phyloP scores from a whole-genome alignment of 257 asterid genomes.

The Buddleja alternifolia region DNA sequence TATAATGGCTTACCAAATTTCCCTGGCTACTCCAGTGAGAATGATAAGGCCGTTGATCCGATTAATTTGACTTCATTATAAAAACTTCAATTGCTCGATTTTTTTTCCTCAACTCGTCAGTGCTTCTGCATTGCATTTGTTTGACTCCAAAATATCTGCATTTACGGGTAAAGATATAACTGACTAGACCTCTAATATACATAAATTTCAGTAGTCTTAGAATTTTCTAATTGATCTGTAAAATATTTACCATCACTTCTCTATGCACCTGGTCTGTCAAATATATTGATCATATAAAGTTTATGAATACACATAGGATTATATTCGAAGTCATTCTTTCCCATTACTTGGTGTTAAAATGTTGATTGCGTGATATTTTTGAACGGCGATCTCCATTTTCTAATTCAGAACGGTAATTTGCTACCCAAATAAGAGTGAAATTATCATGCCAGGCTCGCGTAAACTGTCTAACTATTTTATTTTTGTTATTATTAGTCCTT shows the following conservation, averaged over 20 bases:
- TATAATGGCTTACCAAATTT: background rate
- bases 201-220: background rate
- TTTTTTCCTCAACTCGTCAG: background rate
- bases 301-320: background rate
- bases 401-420: constrained; percentile 1
- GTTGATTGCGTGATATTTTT: background rate
- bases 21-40: constrained; percentile 1
- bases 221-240: background rate
- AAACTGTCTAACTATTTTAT: background rate
- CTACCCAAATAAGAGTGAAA: background rate
- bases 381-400: background rate
- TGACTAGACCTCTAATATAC: too few relatives aligned
- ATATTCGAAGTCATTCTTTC: constrained; percentile 6
- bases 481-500: background rate
- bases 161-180: too few relatives aligned
- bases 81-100: background rate
- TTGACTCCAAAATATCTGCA: background rate
- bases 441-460: background rate
- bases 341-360: background rate
- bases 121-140: background rate
- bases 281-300: background rate
- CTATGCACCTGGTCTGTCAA: background rate
- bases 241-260: background rate
- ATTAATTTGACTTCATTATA: background rate
- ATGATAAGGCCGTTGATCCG: background rate